Percentiles rank a stretch among this genome's conserved stretches.
Evolutionary conservation across 768 basidiomycete species (phyloP).

Genomic region (Suillus decipiens): DNA sequence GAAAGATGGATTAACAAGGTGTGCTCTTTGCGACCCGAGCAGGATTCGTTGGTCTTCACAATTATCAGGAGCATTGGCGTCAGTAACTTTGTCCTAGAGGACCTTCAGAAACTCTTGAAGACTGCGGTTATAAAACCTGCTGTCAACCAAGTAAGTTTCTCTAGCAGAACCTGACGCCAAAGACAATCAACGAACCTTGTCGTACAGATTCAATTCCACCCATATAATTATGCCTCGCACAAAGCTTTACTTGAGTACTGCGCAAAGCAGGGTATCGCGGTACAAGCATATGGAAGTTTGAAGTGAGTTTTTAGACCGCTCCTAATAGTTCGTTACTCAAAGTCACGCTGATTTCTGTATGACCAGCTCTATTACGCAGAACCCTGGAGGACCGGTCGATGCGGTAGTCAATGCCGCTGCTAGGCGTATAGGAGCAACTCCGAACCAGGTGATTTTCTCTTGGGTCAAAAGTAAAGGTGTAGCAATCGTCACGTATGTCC

Average conservation of each 20-base stretch:
- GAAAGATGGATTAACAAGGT: constrained; percentile 40
- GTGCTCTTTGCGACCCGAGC: neutral
- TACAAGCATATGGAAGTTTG: constrained; percentile 66
- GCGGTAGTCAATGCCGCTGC: constrained; percentile 53
- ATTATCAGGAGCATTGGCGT: constrained; percentile 66
- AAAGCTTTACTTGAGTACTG: constrained; percentile 56
- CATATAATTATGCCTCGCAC: constrained; percentile 68
- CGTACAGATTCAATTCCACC: constrained; percentile 63
- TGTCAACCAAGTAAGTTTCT: constrained; percentile 60
- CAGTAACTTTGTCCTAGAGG: constrained; percentile 59
- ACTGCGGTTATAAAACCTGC: constrained; percentile 58
- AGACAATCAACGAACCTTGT: neutral
- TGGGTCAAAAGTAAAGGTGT: constrained; percentile 72
- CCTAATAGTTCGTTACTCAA: constrained; percentile 19
- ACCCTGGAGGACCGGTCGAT: constrained; percentile 68
- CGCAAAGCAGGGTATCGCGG: constrained; percentile 58
- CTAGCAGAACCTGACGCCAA: constrained; percentile 9
- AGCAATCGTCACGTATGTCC: constrained; percentile 61
- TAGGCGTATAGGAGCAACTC: constrained; percentile 50
- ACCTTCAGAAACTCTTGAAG: constrained; percentile 54
- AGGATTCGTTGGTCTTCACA: constrained; percentile 12
- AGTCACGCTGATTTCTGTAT: neutral
- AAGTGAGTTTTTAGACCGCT: constrained; percentile 44
- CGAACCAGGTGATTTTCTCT: constrained; percentile 65
- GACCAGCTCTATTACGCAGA: constrained; percentile 55